Conservation (phyloP, 164 flowering plant genomes). For the Stephania japonica region DNA sequence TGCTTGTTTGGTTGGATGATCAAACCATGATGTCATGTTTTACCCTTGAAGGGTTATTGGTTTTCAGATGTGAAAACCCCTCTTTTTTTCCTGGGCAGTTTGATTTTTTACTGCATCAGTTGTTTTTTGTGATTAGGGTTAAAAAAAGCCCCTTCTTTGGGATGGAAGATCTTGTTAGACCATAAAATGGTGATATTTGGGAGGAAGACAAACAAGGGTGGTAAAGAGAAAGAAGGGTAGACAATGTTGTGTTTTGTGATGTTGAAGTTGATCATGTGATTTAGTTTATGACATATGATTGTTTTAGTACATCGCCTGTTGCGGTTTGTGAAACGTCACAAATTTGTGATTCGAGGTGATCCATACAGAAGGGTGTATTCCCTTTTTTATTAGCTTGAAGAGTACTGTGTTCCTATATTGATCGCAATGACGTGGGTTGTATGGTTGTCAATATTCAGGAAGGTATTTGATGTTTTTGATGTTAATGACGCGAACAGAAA, state of each 20-base stretch:
- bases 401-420: background rate
- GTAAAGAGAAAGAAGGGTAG: background rate
- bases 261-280: background rate
- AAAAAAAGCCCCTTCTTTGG: background rate
- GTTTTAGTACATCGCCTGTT: too few relatives aligned
- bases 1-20: background rate
- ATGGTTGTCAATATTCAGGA: background rate
- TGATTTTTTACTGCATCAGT: background rate
- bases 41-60: background rate
- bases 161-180: background rate
- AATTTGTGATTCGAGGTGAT: background rate
- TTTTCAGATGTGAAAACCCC: background rate
- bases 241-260: background rate
- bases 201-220: background rate
- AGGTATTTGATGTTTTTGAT: background rate
- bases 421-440: background rate
- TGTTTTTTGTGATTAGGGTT: background rate
- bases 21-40: background rate
- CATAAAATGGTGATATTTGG: too few relatives aligned
- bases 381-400: too few relatives aligned
- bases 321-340: background rate
- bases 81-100: background rate
- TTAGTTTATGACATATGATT: too few relatives aligned
- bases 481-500: background rate
- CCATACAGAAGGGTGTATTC: too few relatives aligned